Base-by-base conservation (phyloP, 257 asterid genomes). In the Scutellaria barbata region DNA sequence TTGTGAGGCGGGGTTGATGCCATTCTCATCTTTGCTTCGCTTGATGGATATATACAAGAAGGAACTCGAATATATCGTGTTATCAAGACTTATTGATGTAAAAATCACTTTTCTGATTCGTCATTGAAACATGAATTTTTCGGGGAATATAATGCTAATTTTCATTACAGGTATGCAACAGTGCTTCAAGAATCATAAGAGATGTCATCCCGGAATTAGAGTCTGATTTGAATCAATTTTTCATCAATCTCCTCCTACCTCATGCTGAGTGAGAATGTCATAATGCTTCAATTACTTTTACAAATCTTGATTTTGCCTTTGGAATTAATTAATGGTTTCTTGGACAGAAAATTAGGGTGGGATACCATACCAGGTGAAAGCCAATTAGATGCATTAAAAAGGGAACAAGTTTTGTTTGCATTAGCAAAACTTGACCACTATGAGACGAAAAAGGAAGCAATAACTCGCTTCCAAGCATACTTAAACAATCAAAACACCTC, bases 151-250 rank as follows among this genome's bases (percentile, higher is more conserved):
- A 22, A 43, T 12, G 18, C 17, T 69, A 9, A 20, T 37, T 39
- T 70, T 48, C 16, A 33, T 20, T 47, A 10, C 72, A 83, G 85
- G 55, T 68, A 46, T 71, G 82, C 71, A 46, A 56, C 30, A 66
- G 57, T 51, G 76, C 77, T 59, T 72, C 77, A 57, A 80, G 56
- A 45, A 74, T 83, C 62, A 25, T 67, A 45, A 60, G 63, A 45
- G 87, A 83, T 52, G 83, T 82, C 33, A 75, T 77, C 69, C 87
- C 85, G 20, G 73, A 67, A n/a, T 67, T 80, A 68, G 69, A 71
- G 55, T 30, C 64, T 57, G 74, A 62, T 56, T 35, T 80, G 10
- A 80, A 80, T 66, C 72, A 67, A 65, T 80, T 80, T 58, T 71
- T 69, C 81, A 68, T 75, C 64, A 54, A 48, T 54, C 80, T 83